These are phyloP conservation scores for Backusella morwellensis DNA, from an alignment of 192 early-diverging fungal genomes.

Conservation along the genomic window DNA sequence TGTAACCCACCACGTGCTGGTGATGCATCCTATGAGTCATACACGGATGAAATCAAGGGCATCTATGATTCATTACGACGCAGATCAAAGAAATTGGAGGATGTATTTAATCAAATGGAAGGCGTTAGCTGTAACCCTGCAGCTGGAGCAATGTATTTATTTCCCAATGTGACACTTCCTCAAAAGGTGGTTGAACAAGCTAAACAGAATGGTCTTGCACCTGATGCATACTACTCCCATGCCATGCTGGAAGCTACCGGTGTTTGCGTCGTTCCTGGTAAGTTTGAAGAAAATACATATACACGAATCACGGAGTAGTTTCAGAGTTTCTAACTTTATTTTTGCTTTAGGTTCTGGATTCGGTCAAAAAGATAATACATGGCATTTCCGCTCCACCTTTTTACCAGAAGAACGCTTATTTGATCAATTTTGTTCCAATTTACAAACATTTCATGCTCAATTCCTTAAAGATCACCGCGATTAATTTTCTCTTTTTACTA, in stretches of 20 bases:
- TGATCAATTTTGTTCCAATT: slow-evolving; percentile 77
- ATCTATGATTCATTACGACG: slow-evolving; percentile 83
- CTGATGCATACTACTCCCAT: slow-evolving; percentile 90
- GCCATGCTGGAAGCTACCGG: slow-evolving; percentile 92
- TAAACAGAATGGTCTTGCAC: slow-evolving; percentile 58
- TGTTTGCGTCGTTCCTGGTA: slow-evolving; percentile 92
- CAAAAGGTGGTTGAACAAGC: slow-evolving; percentile 76
- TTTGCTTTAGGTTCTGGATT: slow-evolving; percentile 66
- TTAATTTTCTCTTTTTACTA: background rate
- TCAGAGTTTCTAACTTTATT: background rate
- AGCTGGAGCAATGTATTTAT: slow-evolving; percentile 95
- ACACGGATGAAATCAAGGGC: slow-evolving; percentile 64
- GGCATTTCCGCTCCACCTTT: slow-evolving; percentile 95
- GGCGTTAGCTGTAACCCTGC: slow-evolving; percentile 83
- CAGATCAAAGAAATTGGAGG: slow-evolving; percentile 70
- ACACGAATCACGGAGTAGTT: background rate
- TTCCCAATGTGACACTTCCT: slow-evolving; percentile 80
- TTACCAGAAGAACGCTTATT: slow-evolving; percentile 89
- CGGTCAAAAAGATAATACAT: slow-evolving; percentile 85
- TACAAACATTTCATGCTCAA: slow-evolving; percentile 74
- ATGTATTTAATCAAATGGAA: slow-evolving; percentile 78
- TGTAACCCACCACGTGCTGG: slow-evolving; percentile 85
- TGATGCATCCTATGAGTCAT: slow-evolving; percentile 73
- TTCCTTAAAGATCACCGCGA: slow-evolving; percentile 50
- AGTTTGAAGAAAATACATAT: background rate